Evolutionary conservation across 1,139 yeast genomes (phyloP), one percentile per base, ranked within the genome.

Genomic region (Geotrichum macrosporum): DNA sequence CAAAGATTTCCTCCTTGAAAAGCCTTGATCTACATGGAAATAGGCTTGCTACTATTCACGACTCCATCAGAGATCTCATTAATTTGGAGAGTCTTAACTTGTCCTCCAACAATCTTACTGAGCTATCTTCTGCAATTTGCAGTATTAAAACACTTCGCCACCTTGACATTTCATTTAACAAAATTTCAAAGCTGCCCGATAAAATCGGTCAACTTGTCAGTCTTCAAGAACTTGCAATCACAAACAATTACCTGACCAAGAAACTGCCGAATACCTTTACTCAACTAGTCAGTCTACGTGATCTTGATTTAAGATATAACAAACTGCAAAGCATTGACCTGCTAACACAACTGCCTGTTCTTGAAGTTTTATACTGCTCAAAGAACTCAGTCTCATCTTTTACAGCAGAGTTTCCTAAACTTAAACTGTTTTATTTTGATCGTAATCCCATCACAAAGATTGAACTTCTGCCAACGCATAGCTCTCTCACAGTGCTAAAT

Each of bases 391-490:
- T 89, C 16, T 78, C 94, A 0, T 76, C 79, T 13, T 83, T 87
- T 61, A 76, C 77, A 50, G 84, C 81, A 57, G 50, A 53, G n/a
- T 59, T 61, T 41, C 50, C 59, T 3, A 50, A 55, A 31, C 51
- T 64, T 32, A 57, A 55, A 60, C 36, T 68, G 58, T 61, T 74
- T 53, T 73, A 77, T 61, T 64, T 79, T 54, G 85, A 81, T 61
- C 75, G 83, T 60, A 88, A 87, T 60, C 96, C 96, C 9, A 77
- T 88, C 41, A 86, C 95, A 2, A 81, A 82, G 55, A 74, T 85
- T 53, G 76, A 76, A 34, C 80, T 84, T 56, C 78, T 78, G 51
- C 77, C 78, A 22, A 69, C 72, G 39, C 71, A 75, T 35, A 71
- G 73, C 15, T 76, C 77, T 52, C 71, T 89, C 59, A 82, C 92